phyloP scores from a whole-genome alignment of 192 early-diverging fungal species.

The Coemansia sp. region DNA sequence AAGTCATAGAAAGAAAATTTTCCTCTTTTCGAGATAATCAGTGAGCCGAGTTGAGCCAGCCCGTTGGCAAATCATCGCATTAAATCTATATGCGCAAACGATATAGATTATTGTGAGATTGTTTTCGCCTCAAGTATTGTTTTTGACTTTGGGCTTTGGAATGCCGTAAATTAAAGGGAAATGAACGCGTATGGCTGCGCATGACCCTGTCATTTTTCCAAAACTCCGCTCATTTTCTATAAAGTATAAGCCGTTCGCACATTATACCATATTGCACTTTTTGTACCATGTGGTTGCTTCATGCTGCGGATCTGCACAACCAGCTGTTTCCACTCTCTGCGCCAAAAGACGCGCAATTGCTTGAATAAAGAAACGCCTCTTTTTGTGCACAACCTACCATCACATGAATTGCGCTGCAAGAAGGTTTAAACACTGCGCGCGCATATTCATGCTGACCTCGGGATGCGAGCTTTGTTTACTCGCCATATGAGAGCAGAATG shows the following conservation, averaged over 20 bases:
- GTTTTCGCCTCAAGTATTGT: no score
- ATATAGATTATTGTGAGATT: no score
- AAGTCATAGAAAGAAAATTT: background rate
- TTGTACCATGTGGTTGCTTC: background rate
- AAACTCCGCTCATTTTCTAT: no score
- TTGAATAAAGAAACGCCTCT: background rate
- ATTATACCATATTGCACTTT: no score
- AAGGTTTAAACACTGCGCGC: background rate
- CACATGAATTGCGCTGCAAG: background rate
- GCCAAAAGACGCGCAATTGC: background rate
- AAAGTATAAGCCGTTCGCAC: no score
- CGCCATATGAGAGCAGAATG: no score
- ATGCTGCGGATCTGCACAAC: background rate
- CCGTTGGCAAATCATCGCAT: background rate
- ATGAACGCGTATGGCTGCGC: background rate
- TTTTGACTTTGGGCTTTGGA: no score
- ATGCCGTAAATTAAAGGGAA: background rate
- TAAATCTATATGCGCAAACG: no score
- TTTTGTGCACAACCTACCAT: background rate
- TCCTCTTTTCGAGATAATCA: conserved; percentile 2
- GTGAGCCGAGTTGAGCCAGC: conserved; percentile 1
- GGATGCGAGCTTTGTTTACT: no score
- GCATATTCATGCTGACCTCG: background rate
- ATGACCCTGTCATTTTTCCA: background rate
- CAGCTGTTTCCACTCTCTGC: background rate